A percentile compares a stretch with the other conserved stretches of the same genome.
phyloP scores from a whole-genome alignment of 2,329 filamentous ascomycete genomes.

The Cladosporium sp. region DNA sequence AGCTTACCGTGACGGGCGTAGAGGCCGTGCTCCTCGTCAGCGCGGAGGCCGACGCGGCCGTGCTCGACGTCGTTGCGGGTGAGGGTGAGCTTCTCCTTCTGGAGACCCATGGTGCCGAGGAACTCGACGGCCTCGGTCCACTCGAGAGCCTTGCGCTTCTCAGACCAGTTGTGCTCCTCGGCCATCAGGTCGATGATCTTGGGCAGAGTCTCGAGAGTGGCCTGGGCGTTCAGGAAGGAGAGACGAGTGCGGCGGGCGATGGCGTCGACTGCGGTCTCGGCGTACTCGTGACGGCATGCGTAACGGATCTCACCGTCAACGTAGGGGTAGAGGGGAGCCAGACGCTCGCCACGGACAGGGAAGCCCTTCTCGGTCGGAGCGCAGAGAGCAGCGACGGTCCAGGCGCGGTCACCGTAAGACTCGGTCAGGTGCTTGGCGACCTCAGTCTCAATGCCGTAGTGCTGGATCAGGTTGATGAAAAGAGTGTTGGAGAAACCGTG shows the following conservation, averaged over 20 bases:
- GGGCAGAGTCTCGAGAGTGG: constrained; percentile 80
- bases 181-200: constrained; percentile 85
- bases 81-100: constrained; percentile 51
- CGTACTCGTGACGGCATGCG: constrained; percentile 83
- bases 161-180: constrained; percentile 76
- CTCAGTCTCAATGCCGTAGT: constrained; percentile 87
- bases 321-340: constrained; percentile 80
- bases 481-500: constrained; percentile 87
- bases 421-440: constrained; percentile 84
- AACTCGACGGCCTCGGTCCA: constrained; percentile 68
- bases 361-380: constrained; percentile 74
- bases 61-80: constrained; percentile 57
- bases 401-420: constrained; percentile 88
- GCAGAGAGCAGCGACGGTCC: constrained; percentile 81
- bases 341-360: constrained; percentile 75
- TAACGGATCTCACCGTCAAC: constrained; percentile 90
- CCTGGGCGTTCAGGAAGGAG: constrained; percentile 88
- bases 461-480: constrained; percentile 92
- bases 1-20: constrained; percentile 49
- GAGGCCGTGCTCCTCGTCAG: constrained; percentile 47
- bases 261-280: constrained; percentile 85
- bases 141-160: constrained; percentile 67
- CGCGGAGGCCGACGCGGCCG: constrained; percentile 47
- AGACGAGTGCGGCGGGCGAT: constrained; percentile 79
- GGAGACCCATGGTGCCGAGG: constrained; percentile 59